phyloP scores from a whole-genome alignment of 2,329 filamentous ascomycete species.

The Sporothrix brunneoviolacea region DNA sequence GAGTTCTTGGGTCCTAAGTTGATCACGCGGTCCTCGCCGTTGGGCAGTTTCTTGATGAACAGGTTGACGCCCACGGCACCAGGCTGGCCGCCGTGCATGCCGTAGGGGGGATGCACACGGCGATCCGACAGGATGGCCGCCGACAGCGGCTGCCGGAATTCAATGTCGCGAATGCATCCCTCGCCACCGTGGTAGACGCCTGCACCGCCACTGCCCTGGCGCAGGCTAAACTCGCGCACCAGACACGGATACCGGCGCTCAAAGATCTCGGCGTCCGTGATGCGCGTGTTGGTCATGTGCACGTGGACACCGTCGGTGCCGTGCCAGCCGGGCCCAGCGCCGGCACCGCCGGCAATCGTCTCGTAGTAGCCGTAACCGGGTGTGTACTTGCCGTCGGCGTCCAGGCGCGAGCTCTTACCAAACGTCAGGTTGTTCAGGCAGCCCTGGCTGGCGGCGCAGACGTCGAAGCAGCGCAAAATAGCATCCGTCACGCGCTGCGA shows the following conservation, averaged over 20 bases:
- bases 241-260: slow-evolving; percentile 30
- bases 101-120: slow-evolving; percentile 29
- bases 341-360: slow-evolving; percentile 29
- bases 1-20: slow-evolving; percentile 35
- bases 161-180: slow-evolving; percentile 30
- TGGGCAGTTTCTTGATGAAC: slow-evolving; percentile 16
- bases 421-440: slow-evolving; percentile 30
- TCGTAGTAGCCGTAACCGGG: slow-evolving; percentile 27
- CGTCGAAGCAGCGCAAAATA: slow-evolving; percentile 26
- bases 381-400: slow-evolving; percentile 19
- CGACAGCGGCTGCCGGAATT: slow-evolving; percentile 27
- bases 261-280: slow-evolving; percentile 28
- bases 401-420: slow-evolving; percentile 21
- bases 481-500: slow-evolving; percentile 29
- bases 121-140: slow-evolving; percentile 32
- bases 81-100: slow-evolving; percentile 27
- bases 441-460: slow-evolving; percentile 24
- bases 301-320: slow-evolving; percentile 26
- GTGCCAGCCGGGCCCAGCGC: slow-evolving; percentile 26
- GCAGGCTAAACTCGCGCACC: slow-evolving; percentile 26
- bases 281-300: slow-evolving; percentile 29
- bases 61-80: slow-evolving; percentile 19
- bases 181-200: slow-evolving; percentile 29
- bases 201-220: slow-evolving; percentile 25
- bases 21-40: not conserved